Evolutionary conservation across 768 basidiomycete genomes (phyloP).

Genomic region (Brasilioporus rufonigricans): DNA sequence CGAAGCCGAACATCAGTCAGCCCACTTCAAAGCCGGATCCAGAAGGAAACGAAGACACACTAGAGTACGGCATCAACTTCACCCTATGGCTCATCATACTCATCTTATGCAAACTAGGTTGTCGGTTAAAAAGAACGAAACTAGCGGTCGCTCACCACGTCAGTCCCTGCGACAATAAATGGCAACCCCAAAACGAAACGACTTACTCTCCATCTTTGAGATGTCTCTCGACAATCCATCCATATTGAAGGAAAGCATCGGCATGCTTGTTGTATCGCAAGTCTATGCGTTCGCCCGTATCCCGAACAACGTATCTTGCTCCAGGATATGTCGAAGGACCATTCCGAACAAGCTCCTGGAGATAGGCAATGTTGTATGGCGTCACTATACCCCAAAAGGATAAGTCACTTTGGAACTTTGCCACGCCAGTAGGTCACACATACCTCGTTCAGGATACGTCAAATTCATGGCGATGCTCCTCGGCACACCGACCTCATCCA

Average conservation of each 20-base stretch:
- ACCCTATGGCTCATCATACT: conserved; percentile 99
- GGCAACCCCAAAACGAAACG: not conserved
- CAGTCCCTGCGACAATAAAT: not conserved
- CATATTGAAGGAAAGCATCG: conserved; percentile 93
- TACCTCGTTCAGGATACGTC: conserved; percentile 96
- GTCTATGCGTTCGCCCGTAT: conserved; percentile 97
- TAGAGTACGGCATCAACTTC: conserved; percentile 96
- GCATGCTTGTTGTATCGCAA: conserved; percentile 94
- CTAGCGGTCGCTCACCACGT: conserved; percentile 6
- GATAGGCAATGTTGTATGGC: conserved; percentile 91
- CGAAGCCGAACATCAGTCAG: conserved; percentile 16
- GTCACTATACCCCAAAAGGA: conserved; percentile 59
- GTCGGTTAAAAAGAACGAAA: conserved; percentile 83
- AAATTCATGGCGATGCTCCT: conserved; percentile 95
- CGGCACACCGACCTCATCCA: conserved; percentile 98
- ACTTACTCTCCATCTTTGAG: conserved; percentile 97
- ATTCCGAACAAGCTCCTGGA: conserved; percentile 93
- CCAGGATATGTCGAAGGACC: conserved; percentile 95
- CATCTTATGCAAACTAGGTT: conserved; percentile 99
- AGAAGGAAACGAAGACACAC: conserved; percentile 45
- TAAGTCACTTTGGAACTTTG: conserved; percentile 1
- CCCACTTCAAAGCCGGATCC: not conserved
- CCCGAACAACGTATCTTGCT: conserved; percentile 93
- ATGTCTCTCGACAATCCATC: conserved; percentile 98
- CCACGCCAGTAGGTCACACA: conserved; percentile 14